Base-by-base conservation (phyloP, 1,139 yeast species). In the Kodamaea sp. region DNA sequence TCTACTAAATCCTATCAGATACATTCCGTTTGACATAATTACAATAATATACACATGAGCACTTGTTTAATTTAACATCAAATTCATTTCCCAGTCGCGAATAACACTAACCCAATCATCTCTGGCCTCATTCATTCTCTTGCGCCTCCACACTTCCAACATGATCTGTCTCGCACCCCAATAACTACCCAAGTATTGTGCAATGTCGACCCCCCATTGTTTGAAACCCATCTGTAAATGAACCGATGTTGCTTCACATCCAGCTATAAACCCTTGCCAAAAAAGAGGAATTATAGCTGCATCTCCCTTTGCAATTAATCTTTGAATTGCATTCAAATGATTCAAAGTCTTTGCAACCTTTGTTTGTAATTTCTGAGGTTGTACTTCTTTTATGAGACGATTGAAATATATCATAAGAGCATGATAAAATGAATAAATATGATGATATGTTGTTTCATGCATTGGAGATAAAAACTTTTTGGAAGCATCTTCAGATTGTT, bases 251-350 rank as follows among this genome's bases (percentile, higher is more conserved):
- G 94, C 86, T 47, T 86, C 89, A 54, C 95, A 84, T 0, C 95
- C 96, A 1, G 94, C 92, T 36, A 88, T 83, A 49, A 88, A 88
- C 0, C 94, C 95, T 54, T 86, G 94, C 90, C 95, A 88, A 53
- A 87, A 79, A 29, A 87, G 65, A 3, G 96, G 96, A 29, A 84
- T 78, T 36, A 86, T 81, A 25, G 76, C 73, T 1, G 75, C 81
- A 34, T 74, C 69, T 27, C 71, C 72, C n/a, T 66, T 60, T 9
- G 77, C 74, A 30, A 79, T 75, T 35, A 86, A 65, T 32, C 61
- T 57, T 43, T 81, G 85, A 41, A 88, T 75, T 36, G 75, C 67
- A 53, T 84, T 81, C 48, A 87, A 63, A 55, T 84, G 90, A 26
- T 70, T 65, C 38, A 87, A 66, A 2, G 87, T 85, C 32, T 71